These are phyloP conservation scores for Tetraselmis chui DNA, from an alignment of 139 green algal genomes.

Conservation along the genomic window DNA sequence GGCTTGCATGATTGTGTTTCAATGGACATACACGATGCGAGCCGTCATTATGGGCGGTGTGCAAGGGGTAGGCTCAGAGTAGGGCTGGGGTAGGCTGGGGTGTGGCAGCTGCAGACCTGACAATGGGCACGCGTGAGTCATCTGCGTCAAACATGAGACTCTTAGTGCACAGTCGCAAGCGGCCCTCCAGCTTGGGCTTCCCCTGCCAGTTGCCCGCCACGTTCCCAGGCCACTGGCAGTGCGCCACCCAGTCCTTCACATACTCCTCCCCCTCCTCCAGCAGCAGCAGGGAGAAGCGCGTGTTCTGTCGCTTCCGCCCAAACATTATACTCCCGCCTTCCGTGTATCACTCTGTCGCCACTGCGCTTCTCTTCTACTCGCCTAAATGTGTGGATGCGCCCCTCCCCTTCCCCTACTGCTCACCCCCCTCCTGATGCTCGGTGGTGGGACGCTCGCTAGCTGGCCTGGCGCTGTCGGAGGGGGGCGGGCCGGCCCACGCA, in stretches of 20 bases:
- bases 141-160: slow-evolving; percentile 84
- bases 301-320: slow-evolving; percentile 12
- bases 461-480: background rate
- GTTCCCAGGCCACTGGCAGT: slow-evolving; percentile 36
- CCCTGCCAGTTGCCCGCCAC: slow-evolving; percentile 60
- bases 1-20: too few relatives aligned
- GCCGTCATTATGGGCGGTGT: too few relatives aligned
- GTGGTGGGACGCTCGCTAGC: too few relatives aligned
- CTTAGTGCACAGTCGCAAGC: slow-evolving; percentile 70
- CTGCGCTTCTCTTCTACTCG: too few relatives aligned
- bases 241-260: slow-evolving; percentile 57
- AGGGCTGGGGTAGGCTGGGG: background rate
- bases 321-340: slow-evolving; percentile 30
- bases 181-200: slow-evolving; percentile 41
- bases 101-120: slow-evolving; percentile 38
- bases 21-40: too few relatives aligned
- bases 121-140: slow-evolving; percentile 69
- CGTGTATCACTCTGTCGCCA: too few relatives aligned
- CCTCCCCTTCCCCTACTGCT: too few relatives aligned
- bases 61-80: too few relatives aligned
- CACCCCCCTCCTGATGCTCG: too few relatives aligned
- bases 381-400: too few relatives aligned
- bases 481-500: background rate
- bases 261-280: slow-evolving; percentile 80
- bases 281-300: slow-evolving; percentile 76